These are phyloP conservation scores for Rhynchospora breviuscula DNA, from an alignment of 176 grass and related monocot genomes.

Conservation along the genomic window DNA sequence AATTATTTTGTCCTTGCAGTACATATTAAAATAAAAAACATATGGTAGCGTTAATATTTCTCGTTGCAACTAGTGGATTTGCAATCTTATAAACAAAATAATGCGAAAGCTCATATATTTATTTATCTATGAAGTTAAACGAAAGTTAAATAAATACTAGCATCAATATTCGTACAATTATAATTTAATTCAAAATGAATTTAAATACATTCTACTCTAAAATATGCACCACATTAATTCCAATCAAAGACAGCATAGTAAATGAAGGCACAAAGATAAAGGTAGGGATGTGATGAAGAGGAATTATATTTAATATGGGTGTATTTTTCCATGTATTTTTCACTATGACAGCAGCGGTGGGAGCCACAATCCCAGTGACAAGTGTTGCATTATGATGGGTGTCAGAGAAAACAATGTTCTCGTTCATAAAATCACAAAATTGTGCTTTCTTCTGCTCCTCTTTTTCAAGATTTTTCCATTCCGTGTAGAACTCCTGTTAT, in stretches of 20 bases:
- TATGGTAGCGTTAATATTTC: too few species aligned
- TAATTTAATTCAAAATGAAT: too few species aligned
- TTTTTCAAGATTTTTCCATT: conserved; percentile 18
- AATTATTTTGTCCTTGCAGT: too few species aligned
- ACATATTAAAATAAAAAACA: too few species aligned
- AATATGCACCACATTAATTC: conserved; percentile 14
- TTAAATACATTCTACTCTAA: too few species aligned
- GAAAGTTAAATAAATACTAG: too few species aligned
- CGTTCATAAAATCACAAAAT: conserved; percentile 13
- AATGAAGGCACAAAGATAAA: conserved; percentile 21
- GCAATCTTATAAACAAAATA: too few species aligned
- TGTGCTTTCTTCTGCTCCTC: neutral
- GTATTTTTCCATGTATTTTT: conserved; percentile 19
- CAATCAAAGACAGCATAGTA: conserved; percentile 19
- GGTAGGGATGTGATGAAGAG: conserved; percentile 15
- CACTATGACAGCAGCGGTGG: neutral
- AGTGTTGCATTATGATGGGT: neutral
- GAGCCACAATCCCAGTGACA: conserved; percentile 4
- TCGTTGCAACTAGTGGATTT: too few species aligned
- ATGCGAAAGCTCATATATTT: too few species aligned
- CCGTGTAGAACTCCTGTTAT: neutral
- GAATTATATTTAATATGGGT: conserved; percentile 13
- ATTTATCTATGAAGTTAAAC: too few species aligned
- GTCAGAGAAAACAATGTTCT: neutral
- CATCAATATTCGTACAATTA: too few species aligned